Percentiles rank a stretch among this genome's conserved stretches.
Conservation (phyloP, 2,329 filamentous ascomycete species). For the Aspergillus pseudotamarii region DNA sequence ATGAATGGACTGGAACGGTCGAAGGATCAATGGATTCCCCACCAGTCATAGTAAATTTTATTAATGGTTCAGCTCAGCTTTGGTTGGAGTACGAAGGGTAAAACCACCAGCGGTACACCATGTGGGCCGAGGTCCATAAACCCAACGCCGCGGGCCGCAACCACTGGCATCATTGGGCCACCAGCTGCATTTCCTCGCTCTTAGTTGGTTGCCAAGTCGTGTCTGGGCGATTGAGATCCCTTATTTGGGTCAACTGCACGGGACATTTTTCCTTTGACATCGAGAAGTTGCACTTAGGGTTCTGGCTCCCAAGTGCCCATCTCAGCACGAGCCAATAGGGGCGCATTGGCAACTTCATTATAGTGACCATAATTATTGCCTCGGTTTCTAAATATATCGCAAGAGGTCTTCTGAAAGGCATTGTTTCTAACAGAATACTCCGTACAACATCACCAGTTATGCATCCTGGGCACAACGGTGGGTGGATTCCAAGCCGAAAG, state of each 20-base stretch:
- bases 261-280: neutral
- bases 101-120: neutral
- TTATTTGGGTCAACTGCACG: neutral
- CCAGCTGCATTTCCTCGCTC: neutral
- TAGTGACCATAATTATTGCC: too few species aligned
- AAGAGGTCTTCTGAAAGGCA: too few species aligned
- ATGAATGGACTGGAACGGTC: neutral
- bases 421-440: too few species aligned
- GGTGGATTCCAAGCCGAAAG: too few species aligned
- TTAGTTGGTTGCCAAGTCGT: neutral
- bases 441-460: too few species aligned
- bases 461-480: too few species aligned
- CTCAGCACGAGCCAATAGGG: too few species aligned
- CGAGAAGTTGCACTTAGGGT: too few species aligned
- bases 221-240: neutral
- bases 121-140: slow-evolving; percentile 2
- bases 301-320: too few species aligned
- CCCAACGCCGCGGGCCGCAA: neutral
- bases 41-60: neutral
- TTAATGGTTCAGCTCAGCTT: neutral
- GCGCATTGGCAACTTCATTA: too few species aligned
- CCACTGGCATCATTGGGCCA: neutral
- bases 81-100: neutral
- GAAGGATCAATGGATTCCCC: neutral
- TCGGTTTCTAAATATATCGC: too few species aligned